Conservation (phyloP, 495 filamentous ascomycete genomes). For the Tricharina praecox region DNA sequence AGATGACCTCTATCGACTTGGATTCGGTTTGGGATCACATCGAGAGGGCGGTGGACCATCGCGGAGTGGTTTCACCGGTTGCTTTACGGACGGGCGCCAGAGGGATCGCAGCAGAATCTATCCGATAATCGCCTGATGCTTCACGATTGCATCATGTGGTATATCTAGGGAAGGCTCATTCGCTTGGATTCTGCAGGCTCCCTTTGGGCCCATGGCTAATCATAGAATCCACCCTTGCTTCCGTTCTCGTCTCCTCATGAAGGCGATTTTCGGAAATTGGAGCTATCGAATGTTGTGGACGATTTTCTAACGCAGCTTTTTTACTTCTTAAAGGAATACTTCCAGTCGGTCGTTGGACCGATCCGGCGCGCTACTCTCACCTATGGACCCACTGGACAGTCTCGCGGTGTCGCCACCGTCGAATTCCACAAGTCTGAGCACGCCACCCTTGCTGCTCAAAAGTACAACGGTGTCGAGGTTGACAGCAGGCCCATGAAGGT, state of each 20-base stretch:
- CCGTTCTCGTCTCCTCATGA: slow-evolving; percentile 7
- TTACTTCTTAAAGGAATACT: slow-evolving; percentile 67
- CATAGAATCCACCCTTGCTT: too few relatives aligned
- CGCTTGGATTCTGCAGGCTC: too few relatives aligned
- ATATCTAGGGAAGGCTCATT: too few relatives aligned
- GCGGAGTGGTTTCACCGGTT: neutral
- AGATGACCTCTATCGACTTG: slow-evolving; percentile 17
- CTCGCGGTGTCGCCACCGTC: slow-evolving; percentile 73
- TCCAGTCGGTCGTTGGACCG: slow-evolving; percentile 68
- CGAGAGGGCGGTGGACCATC: slow-evolving; percentile 25
- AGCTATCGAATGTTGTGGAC: slow-evolving; percentile 16
- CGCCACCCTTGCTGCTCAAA: slow-evolving; percentile 61
- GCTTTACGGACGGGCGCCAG: slow-evolving; percentile 1
- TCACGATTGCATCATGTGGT: too few relatives aligned
- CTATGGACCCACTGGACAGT: slow-evolving; percentile 79
- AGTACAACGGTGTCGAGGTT: slow-evolving; percentile 73
- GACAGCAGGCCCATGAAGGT: slow-evolving; percentile 87
- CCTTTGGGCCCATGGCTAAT: too few relatives aligned
- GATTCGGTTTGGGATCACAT: slow-evolving; percentile 27
- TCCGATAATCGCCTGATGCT: too few relatives aligned
- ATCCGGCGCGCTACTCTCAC: slow-evolving; percentile 77
- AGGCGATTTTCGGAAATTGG: slow-evolving; percentile 9
- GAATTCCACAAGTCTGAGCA: slow-evolving; percentile 60
- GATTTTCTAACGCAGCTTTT: slow-evolving; percentile 27
- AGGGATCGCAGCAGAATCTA: too few relatives aligned